Evolutionary conservation across 2,329 filamentous ascomycete species (phyloP).

Genomic region (Diaporthe vexans): DNA sequence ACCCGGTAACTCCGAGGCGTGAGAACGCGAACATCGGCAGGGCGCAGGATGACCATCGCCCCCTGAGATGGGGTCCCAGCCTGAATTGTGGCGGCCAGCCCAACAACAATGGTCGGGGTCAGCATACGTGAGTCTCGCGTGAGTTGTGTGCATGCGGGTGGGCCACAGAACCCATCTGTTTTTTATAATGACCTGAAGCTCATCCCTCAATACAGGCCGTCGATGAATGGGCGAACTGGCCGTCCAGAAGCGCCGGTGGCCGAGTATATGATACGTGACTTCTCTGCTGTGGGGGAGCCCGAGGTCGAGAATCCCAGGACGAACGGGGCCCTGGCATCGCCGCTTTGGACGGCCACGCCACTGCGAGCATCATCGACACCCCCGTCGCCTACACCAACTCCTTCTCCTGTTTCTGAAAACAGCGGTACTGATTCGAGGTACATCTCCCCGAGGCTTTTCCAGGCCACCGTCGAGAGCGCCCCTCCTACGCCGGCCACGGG

Average conservation of each 20-base stretch:
- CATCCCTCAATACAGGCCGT: conserved; percentile 7
- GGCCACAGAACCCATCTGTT: no score
- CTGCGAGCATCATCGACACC: neutral
- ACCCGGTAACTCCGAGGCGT: neutral
- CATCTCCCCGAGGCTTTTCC: neutral
- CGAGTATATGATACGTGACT: neutral
- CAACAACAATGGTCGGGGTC: neutral
- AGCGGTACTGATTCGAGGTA: no score
- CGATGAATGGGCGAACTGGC: neutral
- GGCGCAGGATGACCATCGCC: no score
- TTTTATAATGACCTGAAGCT: neutral
- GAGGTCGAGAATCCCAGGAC: neutral
- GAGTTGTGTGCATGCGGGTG: neutral
- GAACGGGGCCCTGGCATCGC: neutral
- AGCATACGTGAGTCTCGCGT: conserved; percentile 10
- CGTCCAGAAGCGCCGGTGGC: neutral
- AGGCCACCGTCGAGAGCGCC: conserved; percentile 27
- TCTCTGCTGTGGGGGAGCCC: neutral
- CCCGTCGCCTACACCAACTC: neutral
- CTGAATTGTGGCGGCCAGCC: no score
- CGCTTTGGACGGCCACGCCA: neutral
- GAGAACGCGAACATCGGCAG: neutral
- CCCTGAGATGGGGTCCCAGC: no score
- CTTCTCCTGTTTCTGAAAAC: neutral
- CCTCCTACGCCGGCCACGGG: neutral